Evolutionary conservation across 495 filamentous ascomycete species (phyloP), one percentile per base, ranked within the genome.

Genomic region (Penicillium maclennaniae): DNA sequence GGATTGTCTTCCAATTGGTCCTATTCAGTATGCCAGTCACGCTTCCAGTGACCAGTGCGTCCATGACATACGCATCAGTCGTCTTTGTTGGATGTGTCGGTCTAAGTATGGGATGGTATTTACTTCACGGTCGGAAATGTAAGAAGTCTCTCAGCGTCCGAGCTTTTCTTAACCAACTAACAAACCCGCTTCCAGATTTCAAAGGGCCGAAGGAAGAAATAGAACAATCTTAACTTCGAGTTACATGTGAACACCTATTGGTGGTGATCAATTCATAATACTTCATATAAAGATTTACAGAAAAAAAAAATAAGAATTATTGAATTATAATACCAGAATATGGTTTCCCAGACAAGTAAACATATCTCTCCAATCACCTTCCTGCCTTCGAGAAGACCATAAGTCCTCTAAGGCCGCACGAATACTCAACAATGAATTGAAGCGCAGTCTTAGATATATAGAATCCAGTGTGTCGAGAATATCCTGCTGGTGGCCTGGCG

Each of bases 271-370:
- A 28, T 28, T 28, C 26, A 28, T 28, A n/a, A 28, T 28, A 28
- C 4, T 28, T 28, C 26, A 28, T 28, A 28, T 5, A 28, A 28
- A 28, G 26, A 28, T 5, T 28, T 28, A 28, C 4, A 28, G 26
- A 28, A 28, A 41, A 49, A 28, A 40, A 49, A 49, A 28, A 28
- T 28, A 28, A 28, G 26, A 28, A 28, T 28, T 28, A 28, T 28
- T 28, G 37, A 34, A 39, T 38, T 55, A 61, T 16, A 61, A 38
- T 16, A 61, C 58, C 17, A 61, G 43, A 15, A 61, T 54, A 51
- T 61, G 37, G 27, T 47, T 38, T 8, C 54, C 54, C 36, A 61
- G 43, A 28, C 43, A 45, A 20, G 42, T 49, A 45, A 61, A 61
- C 54, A 61, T 53, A 26, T 46, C 54, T 7, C 40, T 34, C 58